Evolutionary conservation across 2,329 filamentous ascomycete species (phyloP), one percentile per base, ranked within the genome.

Genomic region (Alternaria ethzedia): DNA sequence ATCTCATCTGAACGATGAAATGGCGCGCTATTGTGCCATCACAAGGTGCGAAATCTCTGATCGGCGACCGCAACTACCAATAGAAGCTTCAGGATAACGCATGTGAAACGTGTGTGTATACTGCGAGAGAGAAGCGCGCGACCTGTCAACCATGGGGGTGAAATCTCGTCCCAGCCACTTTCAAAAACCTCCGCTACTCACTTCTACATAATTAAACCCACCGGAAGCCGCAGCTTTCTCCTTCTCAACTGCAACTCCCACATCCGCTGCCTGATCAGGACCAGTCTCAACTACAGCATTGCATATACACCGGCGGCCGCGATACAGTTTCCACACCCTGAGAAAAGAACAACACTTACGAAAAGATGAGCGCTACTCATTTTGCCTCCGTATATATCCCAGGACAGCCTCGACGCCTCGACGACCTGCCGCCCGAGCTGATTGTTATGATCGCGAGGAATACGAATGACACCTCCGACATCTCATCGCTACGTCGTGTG

Each of bases 401-500:
- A 17, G 36, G 36, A 17, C 36, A 41, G 36, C 36, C 17, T 17
- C 36, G 36, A 41, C 36, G 36, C 36, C 36, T 3, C 78, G 82
- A 12, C 17, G 8, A 17, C 32, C 20, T 11, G 25, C 15, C 49
- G n/a, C 26, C 25, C 26, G 25, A 52, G n/a, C 15, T 52, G 12
- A 28, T 32, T 32, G 25, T 52, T 30, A 52, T 52, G 49, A 32
- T 17, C 36, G 36, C 36, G 36, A 41, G 36, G 36, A 41, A 17
- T 17, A 41, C 36, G 8, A 17, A 41, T 17, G 15, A 41, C 36
- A n/a, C 36, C 36, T 41, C 36, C 36, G 36, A 41, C 36, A 41
- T 41, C n/a, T 41, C 36, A 41, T 41, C 36, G 36, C 36, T 41
- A 41, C 36, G 36, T 41, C 36, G n/a, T n/a, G 36, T 41, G 36